Percentiles rank a stretch among this genome's conserved stretches.
phyloP scores from a whole-genome alignment of 2,329 filamentous ascomycete species.

The Aspergillus candidus region DNA sequence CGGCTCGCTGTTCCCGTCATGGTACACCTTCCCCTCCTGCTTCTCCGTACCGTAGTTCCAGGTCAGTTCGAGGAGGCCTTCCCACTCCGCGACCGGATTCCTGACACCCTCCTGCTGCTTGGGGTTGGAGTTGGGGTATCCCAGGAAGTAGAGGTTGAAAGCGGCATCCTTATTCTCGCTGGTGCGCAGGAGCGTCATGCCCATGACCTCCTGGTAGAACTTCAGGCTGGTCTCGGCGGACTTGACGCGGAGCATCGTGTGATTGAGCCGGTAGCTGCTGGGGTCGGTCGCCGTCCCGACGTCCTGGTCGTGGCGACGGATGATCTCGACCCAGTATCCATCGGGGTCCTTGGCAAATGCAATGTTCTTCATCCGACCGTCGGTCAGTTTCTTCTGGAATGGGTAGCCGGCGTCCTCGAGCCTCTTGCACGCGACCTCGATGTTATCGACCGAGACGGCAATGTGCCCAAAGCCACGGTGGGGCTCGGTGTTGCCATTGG shows the following conservation, averaged over 20 bases:
- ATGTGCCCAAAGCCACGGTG: slow-evolving; percentile 79
- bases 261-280: slow-evolving; percentile 62
- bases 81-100: slow-evolving; percentile 59
- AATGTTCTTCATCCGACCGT: slow-evolving; percentile 81
- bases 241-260: slow-evolving; percentile 86
- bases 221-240: slow-evolving; percentile 65
- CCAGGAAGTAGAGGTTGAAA: slow-evolving; percentile 92
- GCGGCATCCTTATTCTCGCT: slow-evolving; percentile 61
- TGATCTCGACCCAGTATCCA: slow-evolving; percentile 61
- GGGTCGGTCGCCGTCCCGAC: slow-evolving; percentile 66
- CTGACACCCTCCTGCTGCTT: slow-evolving; percentile 45
- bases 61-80: slow-evolving; percentile 84
- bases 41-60: slow-evolving; percentile 77
- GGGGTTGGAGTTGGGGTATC: slow-evolving; percentile 59
- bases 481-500: slow-evolving; percentile 88
- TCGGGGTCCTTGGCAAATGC: slow-evolving; percentile 88
- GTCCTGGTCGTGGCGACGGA: slow-evolving; percentile 68
- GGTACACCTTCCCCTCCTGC: slow-evolving; percentile 73
- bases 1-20: slow-evolving; percentile 84
- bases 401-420: slow-evolving; percentile 84
- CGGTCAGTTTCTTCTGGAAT: slow-evolving; percentile 91
- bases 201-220: slow-evolving; percentile 80
- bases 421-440: slow-evolving; percentile 82
- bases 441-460: slow-evolving; percentile 74
- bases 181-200: slow-evolving; percentile 76